These are phyloP conservation scores for Hordeum vulgare DNA, from an alignment of 176 grass and related monocot species.

Conservation along the genomic window MorexV3_pseudomolecules_assembly NC_058518.1:482281117-482281616, in stretches of 20 bases:
- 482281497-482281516: too few species aligned
- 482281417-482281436: not conserved
- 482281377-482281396: not conserved
- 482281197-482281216: not conserved
- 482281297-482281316: too few species aligned
- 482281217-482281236: not conserved
- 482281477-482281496: not conserved
- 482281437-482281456: too few species aligned
- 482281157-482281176: too few species aligned
- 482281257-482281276: not conserved
- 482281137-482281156: too few species aligned
- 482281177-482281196: too few species aligned
- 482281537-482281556: conserved; percentile 30
- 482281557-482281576: conserved; percentile 46
- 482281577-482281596: conserved; percentile 64
- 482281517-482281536: conserved; percentile 38
- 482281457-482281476: too few species aligned
- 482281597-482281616: conserved; percentile 86
- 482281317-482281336: not conserved
- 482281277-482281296: not conserved
- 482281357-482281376: not conserved
- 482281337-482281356: not conserved
- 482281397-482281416: not conserved
- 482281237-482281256: not conserved
- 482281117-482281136: not conserved